Evolutionary conservation across 306 rosid species (phyloP).

Genomic region (Vigna mungo): DNA sequence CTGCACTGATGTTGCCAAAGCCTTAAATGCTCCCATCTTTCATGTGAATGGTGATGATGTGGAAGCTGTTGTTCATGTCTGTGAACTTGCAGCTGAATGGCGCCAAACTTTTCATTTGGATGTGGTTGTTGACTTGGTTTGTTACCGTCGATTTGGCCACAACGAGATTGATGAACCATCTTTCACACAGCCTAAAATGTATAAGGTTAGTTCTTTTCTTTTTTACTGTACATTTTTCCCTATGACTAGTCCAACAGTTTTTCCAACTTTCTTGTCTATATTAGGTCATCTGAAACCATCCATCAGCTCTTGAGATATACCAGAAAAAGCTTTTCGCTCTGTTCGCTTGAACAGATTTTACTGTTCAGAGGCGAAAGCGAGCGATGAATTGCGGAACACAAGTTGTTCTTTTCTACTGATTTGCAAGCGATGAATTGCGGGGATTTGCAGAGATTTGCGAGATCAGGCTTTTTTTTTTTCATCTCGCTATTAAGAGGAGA

Average conservation of each 20-base stretch:
- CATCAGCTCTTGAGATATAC: conserved; percentile 82
- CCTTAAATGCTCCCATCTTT: conserved; percentile 84
- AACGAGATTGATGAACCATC: conserved; percentile 96
- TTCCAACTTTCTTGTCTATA: conserved; percentile 33
- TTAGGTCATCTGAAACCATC: conserved; percentile 84
- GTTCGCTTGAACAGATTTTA: too few relatives aligned
- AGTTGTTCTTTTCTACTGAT: too few relatives aligned
- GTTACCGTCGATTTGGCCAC: conserved; percentile 93
- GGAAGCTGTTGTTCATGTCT: conserved; percentile 83
- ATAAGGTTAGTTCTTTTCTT: conserved; percentile 62
- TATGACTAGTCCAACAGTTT: conserved; percentile 34
- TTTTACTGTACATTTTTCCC: conserved; percentile 11
- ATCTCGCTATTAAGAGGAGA: too few relatives aligned
- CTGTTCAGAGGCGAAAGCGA: too few relatives aligned
- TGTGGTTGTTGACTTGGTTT: conserved; percentile 87
- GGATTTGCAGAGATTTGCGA: too few relatives aligned
- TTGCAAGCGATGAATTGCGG: too few relatives aligned
- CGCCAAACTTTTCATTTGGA: conserved; percentile 91
- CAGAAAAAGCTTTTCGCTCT: conserved; percentile 66
- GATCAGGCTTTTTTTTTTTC: too few relatives aligned
- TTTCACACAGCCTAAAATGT: conserved; percentile 97
- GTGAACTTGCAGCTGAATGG: conserved; percentile 95
- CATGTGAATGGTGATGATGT: conserved; percentile 88
- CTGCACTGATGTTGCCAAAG: conserved; percentile 94
- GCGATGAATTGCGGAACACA: too few relatives aligned